Conservation (phyloP, 2,329 filamentous ascomycete species). For the Colletotrichum sidae region DNA sequence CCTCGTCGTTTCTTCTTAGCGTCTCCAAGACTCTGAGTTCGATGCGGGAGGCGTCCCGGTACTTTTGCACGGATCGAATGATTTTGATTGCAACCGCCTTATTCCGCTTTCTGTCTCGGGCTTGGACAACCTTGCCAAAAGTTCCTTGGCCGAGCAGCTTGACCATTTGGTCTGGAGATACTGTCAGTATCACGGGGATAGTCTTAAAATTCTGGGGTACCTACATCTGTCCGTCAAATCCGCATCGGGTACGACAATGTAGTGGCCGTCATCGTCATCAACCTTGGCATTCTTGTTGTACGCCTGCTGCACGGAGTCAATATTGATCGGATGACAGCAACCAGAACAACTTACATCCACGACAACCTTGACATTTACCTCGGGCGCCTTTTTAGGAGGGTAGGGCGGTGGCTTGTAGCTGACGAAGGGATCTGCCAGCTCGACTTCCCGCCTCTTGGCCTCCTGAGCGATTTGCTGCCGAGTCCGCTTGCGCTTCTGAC, state of each 20-base stretch:
- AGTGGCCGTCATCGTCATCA: slow-evolving; percentile 97
- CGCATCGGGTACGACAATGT: slow-evolving; percentile 89
- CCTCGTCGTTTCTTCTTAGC: slow-evolving; percentile 87
- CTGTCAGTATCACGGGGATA: slow-evolving; percentile 40
- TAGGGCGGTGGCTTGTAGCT: slow-evolving; percentile 89
- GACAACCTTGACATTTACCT: slow-evolving; percentile 74
- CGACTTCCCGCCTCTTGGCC: slow-evolving; percentile 81
- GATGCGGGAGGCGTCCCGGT: slow-evolving; percentile 94
- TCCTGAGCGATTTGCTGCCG: slow-evolving; percentile 86
- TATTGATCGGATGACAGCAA: background rate
- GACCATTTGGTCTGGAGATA: slow-evolving; percentile 79
- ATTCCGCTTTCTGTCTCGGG: slow-evolving; percentile 80
- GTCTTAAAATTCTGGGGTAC: slow-evolving; percentile 50
- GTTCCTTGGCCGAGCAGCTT: slow-evolving; percentile 95
- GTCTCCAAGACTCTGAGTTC: slow-evolving; percentile 94
- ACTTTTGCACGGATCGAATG: slow-evolving; percentile 97
- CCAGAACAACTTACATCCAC: slow-evolving; percentile 66
- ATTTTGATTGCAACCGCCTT: slow-evolving; percentile 95
- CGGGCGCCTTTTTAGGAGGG: slow-evolving; percentile 89
- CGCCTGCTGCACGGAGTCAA: slow-evolving; percentile 46
- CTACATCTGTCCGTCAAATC: slow-evolving; percentile 90
- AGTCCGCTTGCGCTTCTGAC: slow-evolving; percentile 91
- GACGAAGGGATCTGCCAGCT: slow-evolving; percentile 77
- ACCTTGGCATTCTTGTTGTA: slow-evolving; percentile 76
- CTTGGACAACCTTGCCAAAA: slow-evolving; percentile 97